Percentiles rank a stretch among this genome's conserved stretches.
These are phyloP conservation scores for Dendrostoma leiphaemia DNA, from an alignment of 2,329 filamentous ascomycete genomes.

Conservation along the genomic window DNA sequence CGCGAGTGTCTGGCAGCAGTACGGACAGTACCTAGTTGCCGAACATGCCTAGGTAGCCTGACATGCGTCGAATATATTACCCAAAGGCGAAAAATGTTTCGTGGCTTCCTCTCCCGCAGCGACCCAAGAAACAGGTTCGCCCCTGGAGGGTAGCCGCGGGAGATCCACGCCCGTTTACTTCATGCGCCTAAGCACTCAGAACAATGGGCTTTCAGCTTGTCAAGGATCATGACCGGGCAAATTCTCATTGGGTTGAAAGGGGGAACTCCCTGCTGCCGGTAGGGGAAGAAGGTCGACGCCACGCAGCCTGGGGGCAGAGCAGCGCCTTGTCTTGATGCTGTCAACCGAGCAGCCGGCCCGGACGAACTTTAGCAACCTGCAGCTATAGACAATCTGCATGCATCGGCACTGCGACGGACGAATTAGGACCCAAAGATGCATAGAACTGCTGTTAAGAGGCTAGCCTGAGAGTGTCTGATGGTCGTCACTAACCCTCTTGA, in stretches of 20 bases:
- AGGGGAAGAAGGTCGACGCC: no score
- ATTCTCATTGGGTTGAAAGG: no score
- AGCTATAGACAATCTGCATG: neutral
- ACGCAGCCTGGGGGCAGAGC: neutral
- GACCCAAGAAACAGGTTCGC: constrained; percentile 11
- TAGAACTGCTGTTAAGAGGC: neutral
- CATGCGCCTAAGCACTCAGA: constrained; percentile 11
- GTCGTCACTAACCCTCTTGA: neutral
- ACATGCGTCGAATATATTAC: no score
- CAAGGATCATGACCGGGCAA: constrained; percentile 14
- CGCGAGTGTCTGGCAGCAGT: neutral
- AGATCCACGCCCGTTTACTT: constrained; percentile 13
- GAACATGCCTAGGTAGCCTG: no score
- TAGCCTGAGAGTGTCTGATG: neutral
- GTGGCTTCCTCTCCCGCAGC: constrained; percentile 2
- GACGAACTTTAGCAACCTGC: neutral
- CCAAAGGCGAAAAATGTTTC: constrained; percentile 10
- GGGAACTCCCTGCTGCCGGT: no score
- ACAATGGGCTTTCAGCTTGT: constrained; percentile 17
- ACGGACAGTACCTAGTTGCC: neutral
- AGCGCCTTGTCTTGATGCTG: neutral
- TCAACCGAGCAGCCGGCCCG: neutral
- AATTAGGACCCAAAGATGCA: neutral
- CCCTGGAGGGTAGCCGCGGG: constrained; percentile 10
- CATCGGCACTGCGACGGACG: neutral